Percentiles rank a stretch among this genome's conserved stretches.
Conservation (phyloP, 208 protist species). For the Kentomonas sorsogonicus region DNA sequence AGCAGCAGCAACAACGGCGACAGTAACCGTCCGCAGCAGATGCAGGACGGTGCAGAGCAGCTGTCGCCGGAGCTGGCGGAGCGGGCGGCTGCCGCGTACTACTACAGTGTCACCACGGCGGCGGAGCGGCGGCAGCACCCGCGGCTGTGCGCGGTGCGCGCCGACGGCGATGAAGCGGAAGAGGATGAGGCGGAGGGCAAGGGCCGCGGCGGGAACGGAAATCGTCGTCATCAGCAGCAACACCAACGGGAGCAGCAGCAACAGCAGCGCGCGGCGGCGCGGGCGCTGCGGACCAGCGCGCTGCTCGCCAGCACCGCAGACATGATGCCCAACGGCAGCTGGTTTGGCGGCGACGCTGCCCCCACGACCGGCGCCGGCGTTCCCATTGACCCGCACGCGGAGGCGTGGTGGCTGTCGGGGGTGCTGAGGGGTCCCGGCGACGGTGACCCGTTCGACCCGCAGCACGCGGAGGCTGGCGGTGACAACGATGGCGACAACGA, state of each 20-base stretch:
- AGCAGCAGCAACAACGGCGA: not conserved
- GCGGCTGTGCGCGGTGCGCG: slow-evolving; percentile 15
- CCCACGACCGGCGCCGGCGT: no score
- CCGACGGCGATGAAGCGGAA: not conserved
- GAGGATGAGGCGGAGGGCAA: slow-evolving; percentile 3
- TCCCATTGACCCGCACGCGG: no score
- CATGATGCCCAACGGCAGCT: no score
- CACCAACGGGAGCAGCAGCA: not conserved
- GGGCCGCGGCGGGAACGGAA: not conserved
- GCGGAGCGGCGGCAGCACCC: slow-evolving; percentile 17
- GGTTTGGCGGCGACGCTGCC: no score
- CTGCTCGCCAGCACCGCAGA: no score
- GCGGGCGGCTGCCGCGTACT: no score
- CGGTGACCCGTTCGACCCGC: not conserved
- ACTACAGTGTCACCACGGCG: not conserved
- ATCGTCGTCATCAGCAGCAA: not conserved
- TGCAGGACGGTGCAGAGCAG: not conserved
- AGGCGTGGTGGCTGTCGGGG: no score
- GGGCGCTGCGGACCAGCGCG: no score
- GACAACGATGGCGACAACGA: not conserved
- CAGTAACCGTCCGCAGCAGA: not conserved
- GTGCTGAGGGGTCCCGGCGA: no score
- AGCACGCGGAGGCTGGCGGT: not conserved
- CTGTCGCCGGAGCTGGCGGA: not conserved
- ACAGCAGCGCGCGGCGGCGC: no score